Evolutionary conservation across 2,329 filamentous ascomycete genomes (phyloP), one percentile per base, ranked within the genome.

Genomic region (Rasamsonia emersonii): DNA sequence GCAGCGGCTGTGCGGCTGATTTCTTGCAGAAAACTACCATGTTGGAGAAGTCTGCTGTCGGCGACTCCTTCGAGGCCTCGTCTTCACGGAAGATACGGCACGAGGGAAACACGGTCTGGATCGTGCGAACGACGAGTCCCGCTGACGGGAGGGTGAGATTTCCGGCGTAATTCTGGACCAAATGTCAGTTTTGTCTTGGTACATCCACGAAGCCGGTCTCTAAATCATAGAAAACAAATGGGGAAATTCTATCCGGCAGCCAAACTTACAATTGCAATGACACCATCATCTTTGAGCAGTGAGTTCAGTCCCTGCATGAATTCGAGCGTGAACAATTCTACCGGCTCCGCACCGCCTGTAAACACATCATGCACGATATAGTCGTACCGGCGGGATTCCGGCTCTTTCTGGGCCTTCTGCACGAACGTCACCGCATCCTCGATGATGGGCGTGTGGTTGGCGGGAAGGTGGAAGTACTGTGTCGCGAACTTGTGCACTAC

Each of bases 291-390:
- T 41, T 77, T 82, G 27, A 98, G 68, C 5, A 96, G 70, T 4
- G 70, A 56, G 42, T 75, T 65, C 2, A 98, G 67, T 4, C 80
- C 76, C 32, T 72, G 59, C 25, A 98, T 62, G 49, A 98, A 96
- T 46, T 91, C 81, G 4, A 78, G 58, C 0, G 88, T 96, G 60
- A 98, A 98, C 5, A 98, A 74, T 5, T 79, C 69, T 3, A 88
- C 76, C 1, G 91, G 91, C 56, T 96, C 91, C 0, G 86, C 88
- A 32, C 91, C 91, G 15, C 91, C 91, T 1, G 91, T 98, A 56
- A 98, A 98, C 15, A 98, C 91, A 46, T 98, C 91, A 56, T 98
- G 91, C 33, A 98, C 72, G 50, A 98, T 91, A 64, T 94, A 96
- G 62, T 95, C 81, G 56, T 82, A 98, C 54, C 35, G 63, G 47